phyloP scores from a whole-genome alignment of 176 grass and related monocot species.

The Triticum turgidum region DNA sequence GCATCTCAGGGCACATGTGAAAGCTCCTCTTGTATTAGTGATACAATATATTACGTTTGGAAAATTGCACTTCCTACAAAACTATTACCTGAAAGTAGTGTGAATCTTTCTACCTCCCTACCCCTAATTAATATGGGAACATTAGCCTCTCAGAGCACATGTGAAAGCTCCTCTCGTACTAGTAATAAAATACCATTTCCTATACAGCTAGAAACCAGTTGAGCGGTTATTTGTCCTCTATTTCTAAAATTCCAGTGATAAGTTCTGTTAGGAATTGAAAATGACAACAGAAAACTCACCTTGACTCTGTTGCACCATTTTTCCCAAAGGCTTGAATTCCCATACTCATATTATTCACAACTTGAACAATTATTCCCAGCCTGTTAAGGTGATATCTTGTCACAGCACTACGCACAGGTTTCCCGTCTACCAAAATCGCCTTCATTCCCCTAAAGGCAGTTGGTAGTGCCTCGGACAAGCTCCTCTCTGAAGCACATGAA shows the following conservation, averaged over 20 bases:
- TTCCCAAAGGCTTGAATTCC: constrained; percentile 57
- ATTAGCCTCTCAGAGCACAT: not conserved
- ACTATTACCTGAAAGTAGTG: not conserved
- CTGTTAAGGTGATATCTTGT: constrained; percentile 90
- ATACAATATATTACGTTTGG: not conserved
- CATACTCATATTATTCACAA: constrained; percentile 55
- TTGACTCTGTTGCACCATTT: constrained; percentile 34
- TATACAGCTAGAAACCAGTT: not conserved
- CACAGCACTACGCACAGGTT: constrained; percentile 70
- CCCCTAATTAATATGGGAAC: not conserved
- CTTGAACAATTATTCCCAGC: constrained; percentile 67
- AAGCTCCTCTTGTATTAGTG: not conserved
- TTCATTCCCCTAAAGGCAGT: constrained; percentile 77
- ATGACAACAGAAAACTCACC: constrained; percentile 49
- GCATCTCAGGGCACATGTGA: not conserved
- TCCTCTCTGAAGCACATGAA: constrained; percentile 45
- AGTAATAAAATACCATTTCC: not conserved
- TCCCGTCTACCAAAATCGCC: constrained; percentile 66
- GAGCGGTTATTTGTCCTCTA: not conserved
- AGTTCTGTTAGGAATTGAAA: constrained; percentile 22
- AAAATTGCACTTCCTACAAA: not conserved
- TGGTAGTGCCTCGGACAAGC: constrained; percentile 55
- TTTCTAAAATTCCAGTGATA: not conserved
- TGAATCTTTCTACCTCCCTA: not conserved
- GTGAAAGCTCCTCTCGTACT: not conserved